Evolutionary conservation across 1,284 basidiomycete genomes (phyloP).

Genomic region (Prillingera fragicola): DNA sequence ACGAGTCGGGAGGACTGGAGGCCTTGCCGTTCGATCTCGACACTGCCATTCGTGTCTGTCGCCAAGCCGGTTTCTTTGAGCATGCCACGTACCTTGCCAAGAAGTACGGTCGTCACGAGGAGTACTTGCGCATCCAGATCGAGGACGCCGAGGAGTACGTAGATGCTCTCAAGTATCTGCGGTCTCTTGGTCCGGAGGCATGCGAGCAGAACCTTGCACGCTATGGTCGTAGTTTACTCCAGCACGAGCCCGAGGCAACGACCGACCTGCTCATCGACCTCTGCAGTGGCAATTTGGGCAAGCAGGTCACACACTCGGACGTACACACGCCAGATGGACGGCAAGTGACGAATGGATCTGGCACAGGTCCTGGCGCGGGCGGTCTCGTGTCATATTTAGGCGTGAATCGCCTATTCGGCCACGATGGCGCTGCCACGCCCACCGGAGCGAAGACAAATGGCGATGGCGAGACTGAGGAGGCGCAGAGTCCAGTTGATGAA

Average conservation of each 20-base stretch:
- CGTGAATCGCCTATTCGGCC: slow-evolving; percentile 54
- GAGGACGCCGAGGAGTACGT: slow-evolving; percentile 80
- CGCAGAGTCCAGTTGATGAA: slow-evolving; percentile 8
- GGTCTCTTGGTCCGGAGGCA: slow-evolving; percentile 67
- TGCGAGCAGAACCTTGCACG: slow-evolving; percentile 70
- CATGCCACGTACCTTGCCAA: slow-evolving; percentile 92
- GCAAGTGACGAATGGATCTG: slow-evolving; percentile 30
- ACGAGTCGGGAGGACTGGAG: slow-evolving; percentile 50
- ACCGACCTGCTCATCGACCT: slow-evolving; percentile 87
- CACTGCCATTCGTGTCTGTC: slow-evolving; percentile 91
- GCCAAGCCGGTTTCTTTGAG: slow-evolving; percentile 92
- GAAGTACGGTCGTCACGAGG: slow-evolving; percentile 84
- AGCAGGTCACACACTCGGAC: slow-evolving; percentile 24
- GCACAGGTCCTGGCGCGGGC: too few species aligned
- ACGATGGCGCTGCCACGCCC: slow-evolving; percentile 37
- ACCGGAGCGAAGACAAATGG: slow-evolving; percentile 1
- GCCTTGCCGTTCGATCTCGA: slow-evolving; percentile 94
- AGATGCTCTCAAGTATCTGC: slow-evolving; percentile 76
- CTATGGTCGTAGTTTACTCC: slow-evolving; percentile 77
- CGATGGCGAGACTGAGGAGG: too few species aligned
- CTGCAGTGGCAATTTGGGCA: slow-evolving; percentile 62
- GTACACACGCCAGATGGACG: slow-evolving; percentile 31
- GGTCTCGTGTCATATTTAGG: slow-evolving; percentile 75
- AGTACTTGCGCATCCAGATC: slow-evolving; percentile 88
- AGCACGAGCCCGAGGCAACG: slow-evolving; percentile 75